Evolutionary conservation across 768 basidiomycete species (phyloP), one percentile per base, ranked within the genome.

Genomic region (Mycena galericulata): DNA sequence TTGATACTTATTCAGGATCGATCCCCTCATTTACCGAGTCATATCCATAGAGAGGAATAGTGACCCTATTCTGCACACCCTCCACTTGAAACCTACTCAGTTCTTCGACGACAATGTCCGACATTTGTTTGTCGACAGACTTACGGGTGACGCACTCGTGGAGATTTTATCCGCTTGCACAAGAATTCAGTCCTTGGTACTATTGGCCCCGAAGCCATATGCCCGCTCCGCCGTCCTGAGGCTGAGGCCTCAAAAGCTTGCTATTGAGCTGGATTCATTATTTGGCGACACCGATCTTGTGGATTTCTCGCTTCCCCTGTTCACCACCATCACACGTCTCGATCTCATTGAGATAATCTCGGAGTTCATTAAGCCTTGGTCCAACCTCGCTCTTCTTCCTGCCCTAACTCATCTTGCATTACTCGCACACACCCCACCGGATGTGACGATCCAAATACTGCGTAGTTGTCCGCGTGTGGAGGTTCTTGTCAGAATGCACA

Each of bases 361-460:
- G n/a, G n/a, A n/a, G n/a, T n/a, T n/a, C n/a, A n/a, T n/a, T n/a
- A n/a, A n/a, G n/a, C 45, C 22, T 3, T 20, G 18, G 18, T 34
- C 30, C 7, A 2, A 29, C 20, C n/a, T 58, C 12, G 46, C 38
- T 3, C 40, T 36, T 2, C 41, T 66, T 15, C 57, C 57, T 20
- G 41, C 38, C 50, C 65, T 66, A 38, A 66, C 65, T 2, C 57
- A 66, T 34, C n/a, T 60, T 20, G n/a, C 65, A 7, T 4, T 60
- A 10, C 29, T 6, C 29, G 11, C 2, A 5, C 0, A 11, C 20
- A n/a, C 4, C 29, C 5, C 1, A 5, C 1, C 30, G 3, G 4
- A 29, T 53, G 3, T 34, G 10, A n/a, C 6, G n/a, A 22, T 20
- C 11, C n/a, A 41, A 8, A 5, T 66, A 10, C 43, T 66, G 6